Conservation (phyloP, 2,329 filamentous ascomycete genomes). For the Diaporthe amygdali region DNA sequence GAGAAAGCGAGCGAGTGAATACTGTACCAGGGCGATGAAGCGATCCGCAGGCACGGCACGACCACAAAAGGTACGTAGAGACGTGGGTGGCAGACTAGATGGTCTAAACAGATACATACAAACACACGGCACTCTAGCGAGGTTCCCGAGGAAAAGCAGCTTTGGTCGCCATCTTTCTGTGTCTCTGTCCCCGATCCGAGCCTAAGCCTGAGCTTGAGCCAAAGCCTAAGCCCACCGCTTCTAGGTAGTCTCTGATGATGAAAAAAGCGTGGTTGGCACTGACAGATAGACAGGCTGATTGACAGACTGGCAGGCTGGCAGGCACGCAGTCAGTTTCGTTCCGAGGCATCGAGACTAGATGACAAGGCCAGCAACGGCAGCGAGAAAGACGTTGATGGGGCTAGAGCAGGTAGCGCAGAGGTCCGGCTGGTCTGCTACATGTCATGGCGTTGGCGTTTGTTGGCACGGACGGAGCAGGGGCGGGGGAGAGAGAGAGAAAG, state of each 20-base stretch:
- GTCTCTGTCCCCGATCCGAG: constrained; percentile 5
- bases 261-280: background rate
- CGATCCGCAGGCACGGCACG: background rate
- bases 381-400: constrained; percentile 10
- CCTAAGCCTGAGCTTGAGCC: no score
- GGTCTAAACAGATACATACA: background rate
- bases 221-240: no score
- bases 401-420: constrained; percentile 7
- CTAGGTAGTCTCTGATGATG: background rate
- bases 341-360: background rate
- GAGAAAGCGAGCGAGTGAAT: background rate
- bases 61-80: background rate
- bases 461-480: background rate
- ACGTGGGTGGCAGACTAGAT: background rate
- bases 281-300: background rate
- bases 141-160: constrained; percentile 11
- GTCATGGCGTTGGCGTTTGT: constrained; percentile 1
- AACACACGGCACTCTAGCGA: background rate
- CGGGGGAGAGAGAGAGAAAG: no score
- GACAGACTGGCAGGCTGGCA: background rate
- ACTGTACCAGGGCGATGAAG: background rate
- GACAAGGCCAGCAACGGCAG: background rate
- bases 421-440: background rate
- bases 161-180: background rate
- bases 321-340: background rate